Base-by-base conservation (phyloP, 2,329 filamentous ascomycete genomes). In the Coleophoma crateriformis region DNA sequence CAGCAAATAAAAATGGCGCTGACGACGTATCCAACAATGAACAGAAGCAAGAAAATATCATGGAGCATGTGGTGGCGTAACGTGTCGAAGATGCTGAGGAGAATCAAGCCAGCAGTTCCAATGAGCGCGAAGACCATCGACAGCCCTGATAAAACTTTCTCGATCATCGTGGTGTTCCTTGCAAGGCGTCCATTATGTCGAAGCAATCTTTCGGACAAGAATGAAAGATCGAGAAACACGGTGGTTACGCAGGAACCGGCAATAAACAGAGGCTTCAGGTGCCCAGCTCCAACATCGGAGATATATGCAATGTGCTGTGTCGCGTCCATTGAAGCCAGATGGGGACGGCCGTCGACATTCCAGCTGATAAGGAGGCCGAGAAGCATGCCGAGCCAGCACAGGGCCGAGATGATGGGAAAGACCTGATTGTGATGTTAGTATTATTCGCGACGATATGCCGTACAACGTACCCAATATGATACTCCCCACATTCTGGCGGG, bases 1-100 rank as follows among this genome's bases (percentile, higher is more conserved):
- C 82, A 84, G 73, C 91, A 96, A 57, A 92, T 87, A 68, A 91
- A 92, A 58, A 96, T 78, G 49, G 92, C 91, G 4, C 85, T 89
- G 48, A 96, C 64, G 48, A 96, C 73, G 67, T 95, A 97, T 33
- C 90, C 94, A 13, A 68, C 82, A 65, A 96, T 89, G 67, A 99
- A 99, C 46, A 96, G 68, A 1, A 80, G 69, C 34, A 99, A 71
- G 69, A 95, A 95, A 2, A 82, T 73, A 61, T 89, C 76, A 65
- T 99, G 94, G 50, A 87, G 65, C 1, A 58, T 68, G 2, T 76
- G 75, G 65, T 96, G 81, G 49, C 74, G 71, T n/a, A 77, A 68
- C 0, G 89, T 94, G 67, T 97, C 90, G 67, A 95, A 96, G 58
- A 96, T 84, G 55, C 85, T 84, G 38, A 99, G 76, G 6, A 91